Base-by-base conservation (phyloP, 176 grass and related monocot genomes). In the Triticum dicoccoides region DNA sequence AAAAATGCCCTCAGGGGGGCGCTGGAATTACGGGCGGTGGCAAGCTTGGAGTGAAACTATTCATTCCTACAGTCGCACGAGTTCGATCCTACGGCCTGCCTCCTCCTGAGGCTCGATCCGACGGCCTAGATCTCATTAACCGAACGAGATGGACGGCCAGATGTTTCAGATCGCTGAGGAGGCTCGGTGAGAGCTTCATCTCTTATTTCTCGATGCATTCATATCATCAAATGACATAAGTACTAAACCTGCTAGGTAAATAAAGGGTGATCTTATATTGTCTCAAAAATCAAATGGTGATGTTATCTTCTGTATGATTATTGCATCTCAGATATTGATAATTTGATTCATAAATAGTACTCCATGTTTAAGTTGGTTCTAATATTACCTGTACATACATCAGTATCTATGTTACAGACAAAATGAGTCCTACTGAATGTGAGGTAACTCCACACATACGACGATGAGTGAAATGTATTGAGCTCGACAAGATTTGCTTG, bases 371-470 rank as follows among this genome's bases (percentile, higher is more conserved):
- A 30, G 35, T 20, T 52, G 56, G 37, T 56, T 24, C 1, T 37
- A 14, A 45, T 81, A 27, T 66, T 41, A 58, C 39, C 6, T 59
- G 18, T 70, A 25, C 38, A 73, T 15, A 63, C 24, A 54, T 81
- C 45, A 66, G 24, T 17, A 32, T 24, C 49, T 44, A 45, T 74
- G 20, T 44, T 45, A 47, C 69, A 76, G 12, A 80, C 44, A 80
- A 27, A 42, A 71, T 35, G 3, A 81, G 70, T 72, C 34, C 63
- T 17, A 72, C 24, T 7, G 78, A 89, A 64, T 84, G 34, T 25
- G 71, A 25, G 11, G 15, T 61, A 89, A 65, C 77, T 42, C 34
- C 42, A 80, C 13, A 42, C 49, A 9, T 80, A 89, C 51, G 67
- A 73, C 32, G 63, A 83, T 65, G 33, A 47, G 80, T 42, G 30